These are phyloP conservation scores for Nicotiana rustica DNA, from an alignment of 305 asterid species.

Conservation along the genomic window DNA sequence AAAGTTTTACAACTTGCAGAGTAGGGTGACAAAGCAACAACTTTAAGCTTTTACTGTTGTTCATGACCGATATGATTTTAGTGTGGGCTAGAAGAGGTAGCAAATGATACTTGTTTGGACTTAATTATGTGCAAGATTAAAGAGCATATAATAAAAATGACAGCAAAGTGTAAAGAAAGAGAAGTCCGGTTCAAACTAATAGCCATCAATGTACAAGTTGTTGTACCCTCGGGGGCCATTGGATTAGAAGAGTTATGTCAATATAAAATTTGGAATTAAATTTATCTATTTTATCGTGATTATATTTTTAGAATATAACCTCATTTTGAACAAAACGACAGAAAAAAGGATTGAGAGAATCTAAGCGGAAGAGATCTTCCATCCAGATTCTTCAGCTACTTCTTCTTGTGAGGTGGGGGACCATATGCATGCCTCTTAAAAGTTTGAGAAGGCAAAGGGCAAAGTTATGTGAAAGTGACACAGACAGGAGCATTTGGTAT, in stretches of 20 bases:
- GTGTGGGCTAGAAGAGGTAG: not conserved
- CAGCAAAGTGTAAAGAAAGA: not conserved
- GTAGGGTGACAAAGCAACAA: constrained; percentile 41
- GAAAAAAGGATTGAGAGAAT: constrained; percentile 45
- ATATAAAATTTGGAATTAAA: too few relatives aligned
- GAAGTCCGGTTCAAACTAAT: constrained; percentile 21
- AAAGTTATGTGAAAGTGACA: constrained; percentile 49
- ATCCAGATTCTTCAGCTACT: constrained; percentile 49
- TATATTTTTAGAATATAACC: too few relatives aligned
- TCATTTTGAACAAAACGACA: too few relatives aligned
- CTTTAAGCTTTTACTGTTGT: constrained; percentile 27
- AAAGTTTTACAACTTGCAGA: constrained; percentile 31
- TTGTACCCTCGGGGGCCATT: constrained; percentile 1
- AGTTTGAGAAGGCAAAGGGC: constrained; percentile 50
- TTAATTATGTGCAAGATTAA: not conserved
- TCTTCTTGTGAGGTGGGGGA: constrained; percentile 39
- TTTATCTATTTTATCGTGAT: too few relatives aligned
- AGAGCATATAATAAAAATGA: not conserved
- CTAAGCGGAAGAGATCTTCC: constrained; percentile 54
- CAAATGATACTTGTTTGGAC: not conserved
- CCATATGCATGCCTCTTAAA: constrained; percentile 52
- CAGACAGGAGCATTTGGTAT: not conserved
- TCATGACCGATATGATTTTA: not conserved
- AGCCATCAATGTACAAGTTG: constrained; percentile 37
- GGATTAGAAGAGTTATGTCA: too few relatives aligned